Evolutionary conservation across 2,329 filamentous ascomycete species (phyloP), one percentile per base, ranked within the genome.

Genomic region (Hyphodiscus sp.): DNA sequence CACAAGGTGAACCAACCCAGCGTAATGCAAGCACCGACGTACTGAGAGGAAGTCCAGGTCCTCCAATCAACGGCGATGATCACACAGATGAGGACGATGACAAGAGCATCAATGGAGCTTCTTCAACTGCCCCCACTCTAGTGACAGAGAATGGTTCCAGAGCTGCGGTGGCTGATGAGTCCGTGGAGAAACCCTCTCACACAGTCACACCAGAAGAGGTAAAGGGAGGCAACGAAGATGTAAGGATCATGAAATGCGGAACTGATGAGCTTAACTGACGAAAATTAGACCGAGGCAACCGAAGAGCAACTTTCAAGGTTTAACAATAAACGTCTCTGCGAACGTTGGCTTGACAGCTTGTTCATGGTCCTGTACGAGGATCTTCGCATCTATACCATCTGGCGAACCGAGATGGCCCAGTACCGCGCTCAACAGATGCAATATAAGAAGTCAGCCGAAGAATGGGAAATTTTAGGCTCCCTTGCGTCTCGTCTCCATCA

Each of bases 341-440:
- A 99, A 72, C 85, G 94, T 62, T 99, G 94, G 94, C 80, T 99
- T 2, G 94, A 99, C 71, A 97, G 95, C 65, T 79, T 99, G 20
- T 99, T 99, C 75, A 99, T 99, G 94, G 94, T 97, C 0, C 79
- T 99, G 2, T 99, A 99, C 69, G 94, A 99, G 70, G 94, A 99
- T 67, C 80, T 99, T 18, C 89, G 94, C 48, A 92, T 99, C 45
- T 99, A 99, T 76, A 99, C 94, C 13, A 99, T 99, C 70, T 99
- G 94, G 94, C 86, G 94, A 53, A 97, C 94, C 0, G 94, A 99
- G 70, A 94, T 97, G 83, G 89, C 91, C 0, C 92, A 97, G 69
- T 96, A 91, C 68, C 86, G 89, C 20, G 89, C 92, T 51, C 92
- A 97, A 70, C 87, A 92, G 58, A 85, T 96, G 70, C 86, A 95